Evolutionary conservation across 2,329 filamentous ascomycete species (phyloP).

Genomic region (Colletotrichum spaethianum): DNA sequence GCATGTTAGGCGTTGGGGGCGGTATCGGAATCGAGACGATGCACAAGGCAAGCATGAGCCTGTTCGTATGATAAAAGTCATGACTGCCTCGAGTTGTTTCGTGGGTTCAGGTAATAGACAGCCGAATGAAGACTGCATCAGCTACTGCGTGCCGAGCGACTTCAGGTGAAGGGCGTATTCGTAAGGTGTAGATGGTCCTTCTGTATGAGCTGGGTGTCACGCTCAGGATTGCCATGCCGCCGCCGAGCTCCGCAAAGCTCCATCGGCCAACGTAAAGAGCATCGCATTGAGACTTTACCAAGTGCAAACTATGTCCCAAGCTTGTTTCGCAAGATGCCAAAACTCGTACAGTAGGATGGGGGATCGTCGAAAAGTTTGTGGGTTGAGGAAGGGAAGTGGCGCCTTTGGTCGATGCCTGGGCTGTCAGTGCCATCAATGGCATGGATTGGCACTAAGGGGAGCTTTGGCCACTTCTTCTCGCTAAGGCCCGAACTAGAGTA

Average conservation of each 20-base stretch:
- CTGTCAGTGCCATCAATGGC: neutral
- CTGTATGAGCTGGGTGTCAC: neutral
- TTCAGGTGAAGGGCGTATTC: neutral
- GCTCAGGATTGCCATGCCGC: neutral
- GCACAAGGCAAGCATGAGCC: constrained; percentile 8
- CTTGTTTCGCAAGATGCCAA: neutral
- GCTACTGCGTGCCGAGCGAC: neutral
- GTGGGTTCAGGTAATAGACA: neutral
- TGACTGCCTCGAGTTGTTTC: too few species aligned
- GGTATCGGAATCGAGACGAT: neutral
- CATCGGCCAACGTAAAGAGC: neutral
- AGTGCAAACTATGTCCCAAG: neutral
- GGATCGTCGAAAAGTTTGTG: neutral
- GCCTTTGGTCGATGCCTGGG: neutral
- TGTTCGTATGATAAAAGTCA: neutral
- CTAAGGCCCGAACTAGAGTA: neutral
- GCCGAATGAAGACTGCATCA: neutral
- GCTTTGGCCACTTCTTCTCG: constrained; percentile 17
- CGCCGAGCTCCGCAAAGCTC: constrained; percentile 13
- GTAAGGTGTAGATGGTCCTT: neutral
- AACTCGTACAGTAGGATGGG: neutral
- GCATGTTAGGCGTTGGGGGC: neutral
- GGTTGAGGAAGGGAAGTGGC: neutral
- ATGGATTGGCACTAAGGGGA: neutral
- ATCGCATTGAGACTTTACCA: constrained; percentile 31